Evolutionary conservation across 345 rosid species (phyloP).

Genomic region (Populus euphratica): DNA sequence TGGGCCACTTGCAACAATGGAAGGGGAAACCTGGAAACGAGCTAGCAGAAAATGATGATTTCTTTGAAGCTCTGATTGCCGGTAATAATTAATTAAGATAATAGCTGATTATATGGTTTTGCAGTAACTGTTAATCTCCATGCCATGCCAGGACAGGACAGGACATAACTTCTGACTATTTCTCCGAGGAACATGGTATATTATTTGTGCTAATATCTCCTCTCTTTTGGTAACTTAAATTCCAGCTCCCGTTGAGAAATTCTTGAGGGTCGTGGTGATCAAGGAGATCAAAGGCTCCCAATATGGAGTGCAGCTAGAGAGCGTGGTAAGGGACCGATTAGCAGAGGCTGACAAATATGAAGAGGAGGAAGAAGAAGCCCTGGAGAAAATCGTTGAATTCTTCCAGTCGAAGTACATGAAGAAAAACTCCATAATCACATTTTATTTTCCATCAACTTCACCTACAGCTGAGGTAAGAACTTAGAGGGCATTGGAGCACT

Average conservation of each 20-base stretch:
- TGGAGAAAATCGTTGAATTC: slow-evolving; percentile 73
- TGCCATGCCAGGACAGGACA: too few species aligned
- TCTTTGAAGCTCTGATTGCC: slow-evolving; percentile 67
- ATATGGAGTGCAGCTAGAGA: slow-evolving; percentile 84
- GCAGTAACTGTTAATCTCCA: too few species aligned
- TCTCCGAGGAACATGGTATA: too few species aligned
- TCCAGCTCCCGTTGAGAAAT: slow-evolving; percentile 66
- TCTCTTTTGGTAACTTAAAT: neutral
- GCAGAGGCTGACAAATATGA: slow-evolving; percentile 82
- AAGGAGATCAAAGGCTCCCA: slow-evolving; percentile 95
- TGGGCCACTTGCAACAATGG: slow-evolving; percentile 57
- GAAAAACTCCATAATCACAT: slow-evolving; percentile 63
- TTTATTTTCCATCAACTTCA: slow-evolving; percentile 56
- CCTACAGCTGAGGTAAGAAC: slow-evolving; percentile 48
- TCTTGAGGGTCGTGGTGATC: slow-evolving; percentile 74
- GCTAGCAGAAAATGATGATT: slow-evolving; percentile 65
- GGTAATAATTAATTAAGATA: slow-evolving; percentile 32
- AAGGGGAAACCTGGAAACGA: slow-evolving; percentile 61
- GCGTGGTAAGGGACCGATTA: slow-evolving; percentile 74
- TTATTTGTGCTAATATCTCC: neutral
- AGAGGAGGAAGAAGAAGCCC: slow-evolving; percentile 81
- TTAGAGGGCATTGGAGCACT: too few species aligned
- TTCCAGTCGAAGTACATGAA: slow-evolving; percentile 88
- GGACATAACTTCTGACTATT: too few species aligned
- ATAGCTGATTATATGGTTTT: too few species aligned